Percentiles rank a stretch among this genome's conserved stretches.
Evolutionary conservation across 1,139 yeast genomes (phyloP).

Genomic region (Yamadazyma dendronema): DNA sequence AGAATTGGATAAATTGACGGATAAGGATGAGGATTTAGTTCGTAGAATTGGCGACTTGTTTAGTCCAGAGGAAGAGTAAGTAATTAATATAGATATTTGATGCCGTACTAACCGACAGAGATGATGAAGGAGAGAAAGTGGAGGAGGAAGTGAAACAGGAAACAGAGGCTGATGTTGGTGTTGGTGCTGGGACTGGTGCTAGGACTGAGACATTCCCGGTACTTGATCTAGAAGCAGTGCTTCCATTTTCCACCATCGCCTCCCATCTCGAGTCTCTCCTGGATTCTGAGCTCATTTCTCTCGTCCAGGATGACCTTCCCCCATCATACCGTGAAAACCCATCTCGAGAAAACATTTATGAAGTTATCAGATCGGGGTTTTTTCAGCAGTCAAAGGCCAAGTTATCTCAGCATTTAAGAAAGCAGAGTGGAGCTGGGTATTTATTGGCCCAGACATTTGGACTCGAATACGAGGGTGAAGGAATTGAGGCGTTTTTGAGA

Average conservation of each 20-base stretch:
- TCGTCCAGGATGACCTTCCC: slow-evolving; percentile 46
- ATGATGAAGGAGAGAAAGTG: slow-evolving; percentile 40
- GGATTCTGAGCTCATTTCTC: slow-evolving; percentile 32
- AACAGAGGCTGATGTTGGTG: background rate
- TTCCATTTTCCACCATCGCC: slow-evolving; percentile 38
- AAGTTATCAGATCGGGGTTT: slow-evolving; percentile 52
- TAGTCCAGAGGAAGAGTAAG: slow-evolving; percentile 37
- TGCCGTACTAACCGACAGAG: slow-evolving; percentile 13
- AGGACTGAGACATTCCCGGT: slow-evolving; percentile 1
- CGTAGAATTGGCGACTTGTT: slow-evolving; percentile 57
- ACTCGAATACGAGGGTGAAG: slow-evolving; percentile 56
- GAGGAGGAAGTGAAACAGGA: slow-evolving; percentile 17
- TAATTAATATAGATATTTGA: background rate
- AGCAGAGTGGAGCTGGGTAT: slow-evolving; percentile 48
- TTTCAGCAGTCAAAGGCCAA: slow-evolving; percentile 48
- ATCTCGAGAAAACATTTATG: slow-evolving; percentile 39
- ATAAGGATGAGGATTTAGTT: slow-evolving; percentile 55
- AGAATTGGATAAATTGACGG: slow-evolving; percentile 60
- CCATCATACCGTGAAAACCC: slow-evolving; percentile 32
- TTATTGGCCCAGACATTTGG: slow-evolving; percentile 52
- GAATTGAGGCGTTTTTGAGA: slow-evolving; percentile 50
- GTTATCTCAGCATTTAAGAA: slow-evolving; percentile 43
- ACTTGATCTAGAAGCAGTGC: slow-evolving; percentile 26
- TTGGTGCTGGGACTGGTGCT: background rate
- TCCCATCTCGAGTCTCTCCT: slow-evolving; percentile 37